A percentile compares a stretch with the other conserved stretches of the same genome.
These are phyloP conservation scores for Kodamaea kaohsiungensis DNA, from an alignment of 805 yeast genomes.

Conservation along the genomic window DNA sequence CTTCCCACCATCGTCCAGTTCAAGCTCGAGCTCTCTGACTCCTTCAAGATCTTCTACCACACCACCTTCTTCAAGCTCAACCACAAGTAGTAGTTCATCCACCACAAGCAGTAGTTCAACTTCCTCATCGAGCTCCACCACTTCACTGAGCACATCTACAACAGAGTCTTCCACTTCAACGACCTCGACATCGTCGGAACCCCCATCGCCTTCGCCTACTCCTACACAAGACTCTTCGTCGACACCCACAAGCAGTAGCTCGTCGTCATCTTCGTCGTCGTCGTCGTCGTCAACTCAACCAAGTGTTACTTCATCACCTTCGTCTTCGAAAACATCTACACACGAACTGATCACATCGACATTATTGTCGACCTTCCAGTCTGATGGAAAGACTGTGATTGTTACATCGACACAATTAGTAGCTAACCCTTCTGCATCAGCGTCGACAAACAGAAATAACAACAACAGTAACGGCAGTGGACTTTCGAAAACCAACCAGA, in stretches of 20 bases:
- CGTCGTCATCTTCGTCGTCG: background rate
- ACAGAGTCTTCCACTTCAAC: background rate
- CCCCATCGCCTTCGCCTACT: background rate
- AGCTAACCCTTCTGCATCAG: conserved; percentile 26
- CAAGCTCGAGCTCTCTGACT: background rate
- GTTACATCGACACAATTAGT: conserved; percentile 42
- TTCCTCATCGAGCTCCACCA: conserved; percentile 4
- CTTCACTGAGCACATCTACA: conserved; percentile 1
- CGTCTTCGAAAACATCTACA: background rate
- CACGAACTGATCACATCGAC: conserved; percentile 3
- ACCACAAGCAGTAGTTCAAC: background rate
- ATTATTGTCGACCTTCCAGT: conserved; percentile 27
- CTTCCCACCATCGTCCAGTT: background rate
- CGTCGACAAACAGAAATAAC: conserved; percentile 16
- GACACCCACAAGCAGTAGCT: background rate
- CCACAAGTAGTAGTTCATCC: background rate
- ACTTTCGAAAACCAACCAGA: conserved; percentile 41
- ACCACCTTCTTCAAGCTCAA: background rate
- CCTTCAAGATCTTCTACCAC: conserved; percentile 1
- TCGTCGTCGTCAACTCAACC: conserved; percentile 2
- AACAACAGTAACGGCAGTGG: conserved; percentile 27
- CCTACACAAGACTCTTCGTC: background rate
- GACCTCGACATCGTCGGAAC: background rate
- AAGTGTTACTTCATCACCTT: background rate
- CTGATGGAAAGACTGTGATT: conserved; percentile 39